Base-by-base conservation (phyloP, 2,329 filamentous ascomycete species). In the Epichloe gansuensis region DNA sequence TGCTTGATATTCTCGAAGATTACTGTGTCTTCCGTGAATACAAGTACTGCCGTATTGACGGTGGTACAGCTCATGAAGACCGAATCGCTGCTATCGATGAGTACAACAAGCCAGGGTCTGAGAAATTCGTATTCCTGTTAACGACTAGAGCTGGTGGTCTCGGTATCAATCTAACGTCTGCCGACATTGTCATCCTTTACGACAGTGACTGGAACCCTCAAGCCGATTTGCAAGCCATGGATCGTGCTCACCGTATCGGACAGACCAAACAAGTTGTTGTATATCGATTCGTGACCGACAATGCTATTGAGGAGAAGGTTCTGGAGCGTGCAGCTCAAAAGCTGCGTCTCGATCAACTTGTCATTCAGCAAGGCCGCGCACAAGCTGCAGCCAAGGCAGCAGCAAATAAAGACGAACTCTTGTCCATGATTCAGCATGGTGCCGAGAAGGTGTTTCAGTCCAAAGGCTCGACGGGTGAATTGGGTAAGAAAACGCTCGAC, bases 121-220 rank as follows among this genome's bases (percentile, higher is more conserved):
- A 98, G 64, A 96, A 95, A 69, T 98, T 97, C 61, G 78, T 98
- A 54, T 98, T 98, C 69, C 75, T 98, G 56, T 77, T 98, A 46
- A 98, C 93, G 0, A 98, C 93, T 41, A 84, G 93, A 70, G 93
- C 93, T 53, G 93, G 93, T 75, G 93, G 93, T 62, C 73, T 98
- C 52, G 93, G 93, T 63, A 98, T 98, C 75, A 98, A 98, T 66
- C 73, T 98, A 65, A 98, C 93, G 0, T 85, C 80, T 55, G 93
- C 93, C 52, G 93, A 98, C 62, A 95, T 97, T 63, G 93, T 98
- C 54, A 81, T 98, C 34, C 80, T 98, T 6, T 98, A 93, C 64
- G 93, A 98, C 68, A 96, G 91, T 62, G 93, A 98, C 66, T 98
- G 93, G 93, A 97, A 96, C 63, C 93, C 93, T 9, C 93, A 98